Base-by-base conservation (phyloP, 306 rosid species). In the Ziziphus jujuba region DNA sequence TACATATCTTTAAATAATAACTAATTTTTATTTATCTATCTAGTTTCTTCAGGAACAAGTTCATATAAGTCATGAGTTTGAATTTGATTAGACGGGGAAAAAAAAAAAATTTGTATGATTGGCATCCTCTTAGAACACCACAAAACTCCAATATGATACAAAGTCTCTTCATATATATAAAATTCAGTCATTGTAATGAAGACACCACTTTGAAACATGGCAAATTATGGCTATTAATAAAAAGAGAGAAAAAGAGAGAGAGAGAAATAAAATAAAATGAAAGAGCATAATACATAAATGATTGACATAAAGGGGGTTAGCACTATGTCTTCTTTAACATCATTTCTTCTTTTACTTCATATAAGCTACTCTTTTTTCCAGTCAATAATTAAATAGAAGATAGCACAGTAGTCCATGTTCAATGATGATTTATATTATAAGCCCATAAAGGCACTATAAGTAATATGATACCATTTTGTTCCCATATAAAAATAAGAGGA, bases 221-320 rank as follows among this genome's bases (percentile, higher is more conserved):
- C 45, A 59, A 63, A 80, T 66, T 53, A 74, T 70, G 71, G 16
- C 56, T 57, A 23, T 50, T 50, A 16, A 16, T 17, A 0, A 50
- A 50, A 16, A 5, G 9, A 50, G 16, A 47, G 51, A 55, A 36
- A 36, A n/a, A n/a, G n/a, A n/a, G n/a, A n/a, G n/a, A n/a, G n/a
- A n/a, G n/a, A 23, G 16, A 10, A 51, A 43, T 20, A 1, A 61
- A 61, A 53, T 9, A 23, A 63, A 34, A 23, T 10, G 59, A 51
- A 49, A 53, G 22, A 51, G 65, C 23, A 72, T 70, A 60, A 80
- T 75, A 51, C 78, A 68, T 64, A 61, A 72, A 77, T 80, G 80
- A 80, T 87, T 82, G 89, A 79, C 87, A 78, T 63, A 66, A 66
- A 69, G 76, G 55, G 13, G 9, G 11, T n/a, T 40, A 56, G 55